Evolutionary conservation across 2,329 filamentous ascomycete species (phyloP).

Genomic region (Cytospora piceicola): DNA sequence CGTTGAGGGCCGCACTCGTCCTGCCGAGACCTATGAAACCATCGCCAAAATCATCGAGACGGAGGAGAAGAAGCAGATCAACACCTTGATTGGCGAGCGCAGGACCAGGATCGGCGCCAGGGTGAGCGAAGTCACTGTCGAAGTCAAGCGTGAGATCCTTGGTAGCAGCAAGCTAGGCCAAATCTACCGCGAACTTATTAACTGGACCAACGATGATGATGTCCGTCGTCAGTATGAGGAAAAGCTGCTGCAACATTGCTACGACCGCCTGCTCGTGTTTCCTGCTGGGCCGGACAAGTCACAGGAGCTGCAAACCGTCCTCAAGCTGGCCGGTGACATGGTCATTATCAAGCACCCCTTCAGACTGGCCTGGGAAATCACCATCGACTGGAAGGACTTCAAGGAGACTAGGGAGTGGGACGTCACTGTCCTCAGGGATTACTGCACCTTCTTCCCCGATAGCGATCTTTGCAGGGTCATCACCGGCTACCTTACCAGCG

Average conservation of each 20-base stretch:
- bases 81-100: conserved; percentile 85
- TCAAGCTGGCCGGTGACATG: conserved; percentile 85
- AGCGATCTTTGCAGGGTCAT: conserved; percentile 82
- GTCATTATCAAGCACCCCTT: conserved; percentile 94
- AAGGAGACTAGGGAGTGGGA: conserved; percentile 79
- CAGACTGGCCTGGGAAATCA: conserved; percentile 86
- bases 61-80: conserved; percentile 88
- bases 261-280: conserved; percentile 75
- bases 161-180: conserved; percentile 75
- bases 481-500: conserved; percentile 79
- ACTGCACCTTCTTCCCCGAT: conserved; percentile 81
- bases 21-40: conserved; percentile 77
- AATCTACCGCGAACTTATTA: conserved; percentile 80
- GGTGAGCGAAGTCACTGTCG: conserved; percentile 78
- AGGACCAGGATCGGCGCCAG: conserved; percentile 85
- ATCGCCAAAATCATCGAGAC: conserved; percentile 83
- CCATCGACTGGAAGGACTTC: conserved; percentile 85
- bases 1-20: conserved; percentile 82
- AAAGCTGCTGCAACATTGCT: conserved; percentile 80
- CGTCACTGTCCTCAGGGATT: conserved; percentile 75
- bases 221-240: conserved; percentile 84
- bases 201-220: conserved; percentile 90
- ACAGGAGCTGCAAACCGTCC: conserved; percentile 71
- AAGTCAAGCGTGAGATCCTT: conserved; percentile 87
- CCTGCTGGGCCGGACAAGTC: conserved; percentile 67